These are phyloP conservation scores for Sutorius australiensis DNA, from an alignment of 768 basidiomycete genomes.

Conservation along the genomic window DNA sequence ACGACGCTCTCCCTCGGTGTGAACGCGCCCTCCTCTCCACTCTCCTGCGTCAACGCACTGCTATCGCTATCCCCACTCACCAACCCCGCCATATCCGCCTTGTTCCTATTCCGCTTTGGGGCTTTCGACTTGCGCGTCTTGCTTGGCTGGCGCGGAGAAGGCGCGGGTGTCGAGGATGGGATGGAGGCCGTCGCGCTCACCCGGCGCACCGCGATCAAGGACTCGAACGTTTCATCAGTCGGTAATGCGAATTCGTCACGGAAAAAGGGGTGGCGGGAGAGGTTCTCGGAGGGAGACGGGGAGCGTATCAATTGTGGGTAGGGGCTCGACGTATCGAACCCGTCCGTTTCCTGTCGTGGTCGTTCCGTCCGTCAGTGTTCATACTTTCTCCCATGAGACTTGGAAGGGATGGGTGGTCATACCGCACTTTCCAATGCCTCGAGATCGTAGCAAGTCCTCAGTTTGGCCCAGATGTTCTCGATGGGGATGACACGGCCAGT, in stretches of 20 bases:
- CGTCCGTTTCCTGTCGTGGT: slow-evolving; percentile 39
- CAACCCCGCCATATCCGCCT: slow-evolving; percentile 64
- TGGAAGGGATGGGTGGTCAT: neutral
- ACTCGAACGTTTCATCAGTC: slow-evolving; percentile 55
- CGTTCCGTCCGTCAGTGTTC: neutral
- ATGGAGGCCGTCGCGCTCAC: slow-evolving; percentile 59
- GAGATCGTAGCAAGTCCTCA: slow-evolving; percentile 67
- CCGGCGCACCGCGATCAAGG: slow-evolving; percentile 59
- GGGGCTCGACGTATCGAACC: slow-evolving; percentile 43
- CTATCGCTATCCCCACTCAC: slow-evolving; percentile 81
- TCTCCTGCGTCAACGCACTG: slow-evolving; percentile 79
- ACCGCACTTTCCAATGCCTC: slow-evolving; percentile 69
- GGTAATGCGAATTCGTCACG: slow-evolving; percentile 64
- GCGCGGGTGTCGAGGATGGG: slow-evolving; percentile 52
- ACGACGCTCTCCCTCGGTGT: slow-evolving; percentile 64
- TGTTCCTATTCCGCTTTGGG: slow-evolving; percentile 43
- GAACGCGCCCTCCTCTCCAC: slow-evolving; percentile 64
- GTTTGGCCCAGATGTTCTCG: slow-evolving; percentile 73
- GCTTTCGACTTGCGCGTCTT: slow-evolving; percentile 40
- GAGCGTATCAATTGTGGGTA: slow-evolving; percentile 52
- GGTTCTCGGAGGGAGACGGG: slow-evolving; percentile 67
- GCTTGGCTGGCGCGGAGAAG: slow-evolving; percentile 42
- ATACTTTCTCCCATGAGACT: too few relatives aligned
- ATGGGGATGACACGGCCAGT: slow-evolving; percentile 57
- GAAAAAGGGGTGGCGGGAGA: slow-evolving; percentile 68